These are phyloP conservation scores for Trametes maxima DNA, from an alignment of 768 basidiomycete species.

Conservation along the genomic window DNA sequence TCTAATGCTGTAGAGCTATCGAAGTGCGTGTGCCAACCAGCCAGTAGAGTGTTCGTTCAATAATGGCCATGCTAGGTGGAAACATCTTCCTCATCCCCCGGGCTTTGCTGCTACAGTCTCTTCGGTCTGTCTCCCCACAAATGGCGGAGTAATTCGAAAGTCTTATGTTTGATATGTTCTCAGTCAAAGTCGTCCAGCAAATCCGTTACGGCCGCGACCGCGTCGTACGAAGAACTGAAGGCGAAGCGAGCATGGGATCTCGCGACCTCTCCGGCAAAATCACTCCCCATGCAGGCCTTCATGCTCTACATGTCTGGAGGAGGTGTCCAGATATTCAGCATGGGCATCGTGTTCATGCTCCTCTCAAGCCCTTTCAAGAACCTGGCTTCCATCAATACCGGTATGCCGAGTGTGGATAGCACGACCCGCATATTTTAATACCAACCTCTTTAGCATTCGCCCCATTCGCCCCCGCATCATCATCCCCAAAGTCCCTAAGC, in stretches of 20 bases:
- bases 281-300: slow-evolving; percentile 94
- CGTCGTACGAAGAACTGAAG: slow-evolving; percentile 68
- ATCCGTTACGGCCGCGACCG: slow-evolving; percentile 36
- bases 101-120: slow-evolving; percentile 58
- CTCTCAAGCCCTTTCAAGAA: slow-evolving; percentile 87
- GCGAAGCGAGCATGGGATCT: slow-evolving; percentile 85
- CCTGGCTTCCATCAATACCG: slow-evolving; percentile 72
- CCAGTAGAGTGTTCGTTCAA: neutral
- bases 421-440: neutral
- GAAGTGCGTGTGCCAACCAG: slow-evolving; percentile 19
- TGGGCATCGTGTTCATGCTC: slow-evolving; percentile 95
- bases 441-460: slow-evolving; percentile 56
- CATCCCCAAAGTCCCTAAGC: slow-evolving; percentile 47
- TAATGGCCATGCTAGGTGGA: slow-evolving; percentile 54
- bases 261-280: slow-evolving; percentile 83
- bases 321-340: slow-evolving; percentile 94
- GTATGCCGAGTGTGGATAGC: slow-evolving; percentile 45
- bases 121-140: too few species aligned
- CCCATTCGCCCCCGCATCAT: slow-evolving; percentile 64
- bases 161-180: too few species aligned
- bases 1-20: slow-evolving; percentile 14
- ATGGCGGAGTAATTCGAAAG: too few species aligned
- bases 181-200: slow-evolving; percentile 41
- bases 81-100: slow-evolving; percentile 63
- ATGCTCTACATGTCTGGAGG: slow-evolving; percentile 99